Evolutionary conservation across 2,329 filamentous ascomycete species (phyloP).

Genomic region (Ascosphaera apis): DNA sequence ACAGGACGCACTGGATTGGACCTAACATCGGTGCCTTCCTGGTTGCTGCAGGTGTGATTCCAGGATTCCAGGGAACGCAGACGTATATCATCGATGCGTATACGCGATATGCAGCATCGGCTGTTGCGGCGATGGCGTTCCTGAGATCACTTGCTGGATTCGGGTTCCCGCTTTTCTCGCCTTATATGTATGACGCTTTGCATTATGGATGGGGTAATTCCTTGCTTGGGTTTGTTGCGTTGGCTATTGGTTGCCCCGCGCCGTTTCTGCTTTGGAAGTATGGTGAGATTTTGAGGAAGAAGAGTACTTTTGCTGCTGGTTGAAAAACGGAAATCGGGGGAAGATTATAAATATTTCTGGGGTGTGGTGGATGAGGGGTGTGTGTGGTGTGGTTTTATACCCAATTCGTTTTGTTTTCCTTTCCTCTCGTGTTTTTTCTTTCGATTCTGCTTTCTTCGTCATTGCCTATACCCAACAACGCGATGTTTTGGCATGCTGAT

Average conservation of each 20-base stretch:
- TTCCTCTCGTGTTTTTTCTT: no score
- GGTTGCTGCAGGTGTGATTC: conserved; percentile 25
- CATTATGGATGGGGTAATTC: conserved; percentile 20
- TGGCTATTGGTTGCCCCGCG: conserved; percentile 22
- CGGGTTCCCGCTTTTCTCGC: conserved; percentile 27
- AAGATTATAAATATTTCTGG: no score
- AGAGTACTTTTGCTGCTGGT: conserved; percentile 19
- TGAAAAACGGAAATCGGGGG: neutral
- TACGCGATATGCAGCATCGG: conserved; percentile 23
- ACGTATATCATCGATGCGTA: conserved; percentile 20
- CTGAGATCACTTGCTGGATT: conserved; percentile 24
- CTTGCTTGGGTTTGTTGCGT: conserved; percentile 17
- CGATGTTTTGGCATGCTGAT: no score
- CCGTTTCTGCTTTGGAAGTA: conserved; percentile 29
- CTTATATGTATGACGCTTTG: conserved; percentile 15
- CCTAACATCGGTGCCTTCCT: conserved; percentile 31
- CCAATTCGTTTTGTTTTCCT: neutral
- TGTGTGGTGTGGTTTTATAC: neutral
- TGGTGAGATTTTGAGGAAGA: conserved; percentile 23
- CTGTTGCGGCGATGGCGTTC: conserved; percentile 24
- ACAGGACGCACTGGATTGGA: conserved; percentile 28
- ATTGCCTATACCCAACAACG: no score
- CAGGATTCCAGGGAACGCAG: conserved; percentile 23
- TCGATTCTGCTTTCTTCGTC: no score
- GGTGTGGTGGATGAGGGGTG: neutral